Conservation (phyloP, 2,329 filamentous ascomycete genomes). For the Alternaria hordeiaustralica region DNA sequence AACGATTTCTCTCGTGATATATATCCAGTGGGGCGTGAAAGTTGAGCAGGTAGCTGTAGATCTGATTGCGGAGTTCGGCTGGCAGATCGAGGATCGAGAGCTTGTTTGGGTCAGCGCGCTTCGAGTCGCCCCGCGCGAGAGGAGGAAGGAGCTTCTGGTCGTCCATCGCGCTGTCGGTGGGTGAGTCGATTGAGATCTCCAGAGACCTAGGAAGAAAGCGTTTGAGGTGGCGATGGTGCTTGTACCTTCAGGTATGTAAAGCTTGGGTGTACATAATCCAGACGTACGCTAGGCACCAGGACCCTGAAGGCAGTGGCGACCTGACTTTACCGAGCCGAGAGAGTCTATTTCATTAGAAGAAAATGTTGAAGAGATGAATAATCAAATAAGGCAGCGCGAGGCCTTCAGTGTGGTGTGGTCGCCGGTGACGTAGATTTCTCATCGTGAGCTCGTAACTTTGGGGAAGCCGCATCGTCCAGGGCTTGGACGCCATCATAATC, state of each 20-base stretch:
- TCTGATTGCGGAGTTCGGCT: background rate
- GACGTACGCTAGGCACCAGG: background rate
- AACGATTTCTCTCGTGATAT: background rate
- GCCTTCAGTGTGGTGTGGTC: no score
- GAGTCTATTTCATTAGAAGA: background rate
- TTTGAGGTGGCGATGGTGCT: background rate
- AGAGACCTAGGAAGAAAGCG: rapidly evolving
- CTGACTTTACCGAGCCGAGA: background rate
- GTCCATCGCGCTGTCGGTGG: background rate
- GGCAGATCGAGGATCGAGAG: background rate
- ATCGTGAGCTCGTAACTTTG: background rate
- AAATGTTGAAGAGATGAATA: no score
- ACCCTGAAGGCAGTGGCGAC: background rate
- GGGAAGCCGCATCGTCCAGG: background rate
- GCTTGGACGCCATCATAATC: background rate
- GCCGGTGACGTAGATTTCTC: background rate
- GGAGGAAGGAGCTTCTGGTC: background rate
- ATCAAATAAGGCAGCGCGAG: no score
- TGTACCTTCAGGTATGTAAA: no score
- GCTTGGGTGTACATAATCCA: no score
- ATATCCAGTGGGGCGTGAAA: background rate
- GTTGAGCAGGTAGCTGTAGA: background rate
- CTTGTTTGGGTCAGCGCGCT: background rate
- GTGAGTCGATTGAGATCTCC: background rate
- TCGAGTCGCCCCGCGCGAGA: background rate